A percentile compares a stretch with the other conserved stretches of the same genome.
These are phyloP conservation scores for Nemania diffusa DNA, from an alignment of 2,329 filamentous ascomycete species.

Conservation along the genomic window DNA sequence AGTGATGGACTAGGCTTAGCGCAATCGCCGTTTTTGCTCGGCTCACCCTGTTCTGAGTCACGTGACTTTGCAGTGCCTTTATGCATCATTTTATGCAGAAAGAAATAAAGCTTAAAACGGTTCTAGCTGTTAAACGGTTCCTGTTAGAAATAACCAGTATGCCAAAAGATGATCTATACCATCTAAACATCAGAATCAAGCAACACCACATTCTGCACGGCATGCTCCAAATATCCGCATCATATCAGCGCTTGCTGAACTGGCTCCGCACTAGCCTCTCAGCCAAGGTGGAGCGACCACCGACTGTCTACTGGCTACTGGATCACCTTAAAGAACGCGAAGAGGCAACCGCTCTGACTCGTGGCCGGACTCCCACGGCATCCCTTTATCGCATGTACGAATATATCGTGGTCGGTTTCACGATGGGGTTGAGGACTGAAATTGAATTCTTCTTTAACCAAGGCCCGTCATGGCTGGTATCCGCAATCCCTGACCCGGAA, in stretches of 20 bases:
- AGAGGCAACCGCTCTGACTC: background rate
- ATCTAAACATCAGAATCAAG: no score
- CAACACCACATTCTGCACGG: no score
- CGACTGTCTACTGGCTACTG: background rate
- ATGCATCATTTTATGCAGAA: slow-evolving; percentile 1
- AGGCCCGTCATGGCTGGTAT: slow-evolving; percentile 27
- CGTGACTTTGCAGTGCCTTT: no score
- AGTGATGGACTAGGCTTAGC: background rate
- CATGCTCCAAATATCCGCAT: no score
- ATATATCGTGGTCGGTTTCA: slow-evolving; percentile 23
- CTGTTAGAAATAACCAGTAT: no score
- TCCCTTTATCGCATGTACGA: slow-evolving; percentile 32
- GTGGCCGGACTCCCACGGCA: background rate
- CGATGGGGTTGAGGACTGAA: slow-evolving; percentile 28
- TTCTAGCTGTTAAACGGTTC: background rate
- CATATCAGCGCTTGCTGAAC: no score
- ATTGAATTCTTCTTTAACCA: slow-evolving; percentile 37
- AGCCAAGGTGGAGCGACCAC: background rate
- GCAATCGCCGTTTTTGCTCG: background rate
- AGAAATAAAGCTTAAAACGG: background rate
- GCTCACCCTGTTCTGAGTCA: no score
- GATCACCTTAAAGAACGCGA: background rate
- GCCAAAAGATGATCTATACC: no score
- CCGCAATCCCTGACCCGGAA: slow-evolving; percentile 27
- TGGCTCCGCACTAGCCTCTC: no score